Evolutionary conservation across 1,139 yeast genomes (phyloP), one percentile per base, ranked within the genome.

Genomic region (Yamadazyma atlantica): DNA sequence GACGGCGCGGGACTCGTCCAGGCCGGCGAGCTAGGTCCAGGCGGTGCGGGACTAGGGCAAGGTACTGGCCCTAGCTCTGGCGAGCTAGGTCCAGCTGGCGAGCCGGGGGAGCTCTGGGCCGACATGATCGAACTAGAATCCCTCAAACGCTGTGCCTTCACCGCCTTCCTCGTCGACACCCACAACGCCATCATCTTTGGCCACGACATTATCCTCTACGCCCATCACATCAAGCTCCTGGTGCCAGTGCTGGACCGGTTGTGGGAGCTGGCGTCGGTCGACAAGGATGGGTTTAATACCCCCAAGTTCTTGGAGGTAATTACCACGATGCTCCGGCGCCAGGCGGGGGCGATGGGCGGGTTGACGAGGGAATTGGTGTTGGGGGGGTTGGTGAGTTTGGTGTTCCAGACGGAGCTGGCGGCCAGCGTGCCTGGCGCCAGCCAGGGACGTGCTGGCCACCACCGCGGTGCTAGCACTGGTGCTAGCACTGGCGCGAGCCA

Each of bases 361-460:
- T 70, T 83, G 51, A 85, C 87, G 2, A 74, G 80, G 36, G 76
- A 79, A 43, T 73, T 82, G 2, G 53, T 85, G 30, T 56, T 84
- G 21, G 79, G 85, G 6, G 94, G 92, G 0, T 57, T 85, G 34
- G 57, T 81, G 36, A 77, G 88, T 2, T 71, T 84, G 9, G 70
- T 82, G 68, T 73, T 75, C 43, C 88, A 82, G 55, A 76, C 83
- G 71, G 86, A 82, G 51, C n/a, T n/a, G n/a, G n/a, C n/a, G n/a
- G n/a, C n/a, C n/a, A n/a, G n/a, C n/a, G n/a, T n/a, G n/a, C n/a
- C n/a, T n/a, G n/a, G n/a, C n/a, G n/a, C n/a, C n/a, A n/a, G n/a
- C n/a, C n/a, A n/a, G n/a, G n/a, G n/a, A n/a, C n/a, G n/a, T n/a
- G n/a, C n/a, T n/a, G n/a, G n/a, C n/a, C n/a, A n/a, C n/a, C n/a